phyloP scores from a whole-genome alignment of 345 rosid genomes.

The Rhizophora apiculata region DNA sequence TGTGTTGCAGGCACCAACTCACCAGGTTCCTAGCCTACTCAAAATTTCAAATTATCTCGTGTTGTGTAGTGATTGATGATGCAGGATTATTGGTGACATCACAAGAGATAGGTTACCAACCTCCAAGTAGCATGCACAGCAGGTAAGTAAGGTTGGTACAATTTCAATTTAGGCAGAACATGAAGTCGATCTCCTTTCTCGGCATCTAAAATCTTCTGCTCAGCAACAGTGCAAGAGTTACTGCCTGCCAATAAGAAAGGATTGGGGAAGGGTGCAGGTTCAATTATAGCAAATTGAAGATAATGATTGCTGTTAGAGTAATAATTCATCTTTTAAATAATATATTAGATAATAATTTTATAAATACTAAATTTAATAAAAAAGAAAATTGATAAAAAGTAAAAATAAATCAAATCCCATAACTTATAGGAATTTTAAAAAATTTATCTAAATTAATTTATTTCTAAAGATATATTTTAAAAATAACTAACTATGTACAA shows the following conservation, averaged over 20 bases:
- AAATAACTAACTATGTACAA: no score
- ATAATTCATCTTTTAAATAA: no score
- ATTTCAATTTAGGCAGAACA: constrained; percentile 16
- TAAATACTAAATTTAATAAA: no score
- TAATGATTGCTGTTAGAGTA: neutral
- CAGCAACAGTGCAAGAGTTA: constrained; percentile 22
- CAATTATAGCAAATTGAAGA: constrained; percentile 4
- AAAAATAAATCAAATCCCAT: no score
- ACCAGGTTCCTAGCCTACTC: neutral
- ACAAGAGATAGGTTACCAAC: constrained; percentile 34
- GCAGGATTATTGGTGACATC: neutral
- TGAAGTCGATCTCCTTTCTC: constrained; percentile 21
- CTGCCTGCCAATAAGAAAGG: constrained; percentile 28
- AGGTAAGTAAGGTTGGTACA: constrained; percentile 38
- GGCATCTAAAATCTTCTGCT: constrained; percentile 18
- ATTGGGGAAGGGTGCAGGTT: neutral
- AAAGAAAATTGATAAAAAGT: no score
- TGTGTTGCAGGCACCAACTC: neutral
- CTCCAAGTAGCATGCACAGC: constrained; percentile 46
- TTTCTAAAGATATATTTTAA: no score
- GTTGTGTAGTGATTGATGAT: neutral
- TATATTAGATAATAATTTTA: no score
- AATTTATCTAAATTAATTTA: no score
- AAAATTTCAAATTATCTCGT: neutral
- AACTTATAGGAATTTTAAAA: no score